Conservation (phyloP, 768 basidiomycete genomes). For the Serpula lacrymans region DNA sequence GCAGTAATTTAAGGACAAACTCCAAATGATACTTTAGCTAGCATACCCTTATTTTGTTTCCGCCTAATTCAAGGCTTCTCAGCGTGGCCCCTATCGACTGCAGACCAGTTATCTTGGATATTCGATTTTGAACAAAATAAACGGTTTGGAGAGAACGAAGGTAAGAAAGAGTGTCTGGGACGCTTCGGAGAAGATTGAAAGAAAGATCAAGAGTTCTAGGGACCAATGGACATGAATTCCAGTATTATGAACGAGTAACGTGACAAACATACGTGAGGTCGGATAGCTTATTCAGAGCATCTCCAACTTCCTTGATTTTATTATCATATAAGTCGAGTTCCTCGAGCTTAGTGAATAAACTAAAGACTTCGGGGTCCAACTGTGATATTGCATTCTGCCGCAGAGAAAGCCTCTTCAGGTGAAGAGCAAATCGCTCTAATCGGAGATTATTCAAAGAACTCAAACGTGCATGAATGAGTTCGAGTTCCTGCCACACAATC, state of each 20-base stretch:
- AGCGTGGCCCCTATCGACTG: constrained; percentile 52
- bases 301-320: constrained; percentile 71
- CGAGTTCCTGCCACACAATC: constrained; percentile 62
- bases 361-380: constrained; percentile 72
- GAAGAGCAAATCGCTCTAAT: constrained; percentile 65
- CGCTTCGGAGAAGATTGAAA: constrained; percentile 80
- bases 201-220: constrained; percentile 89
- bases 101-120: constrained; percentile 72
- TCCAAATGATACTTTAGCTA: not conserved
- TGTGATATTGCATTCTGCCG: constrained; percentile 80
- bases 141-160: constrained; percentile 68
- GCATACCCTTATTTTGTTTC: constrained; percentile 85
- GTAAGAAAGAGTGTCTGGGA: constrained; percentile 60
- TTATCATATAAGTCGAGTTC: constrained; percentile 98
- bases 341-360: constrained; percentile 62
- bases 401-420: constrained; percentile 74
- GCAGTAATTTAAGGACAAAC: not conserved
- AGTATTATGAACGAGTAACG: constrained; percentile 1
- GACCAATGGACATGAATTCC: constrained; percentile 30
- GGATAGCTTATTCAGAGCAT: constrained; percentile 56
- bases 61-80: constrained; percentile 87
- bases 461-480: constrained; percentile 79
- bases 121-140: constrained; percentile 97
- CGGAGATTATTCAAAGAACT: constrained; percentile 64
- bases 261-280: constrained; percentile 47